A percentile compares a stretch with the other conserved stretches of the same genome.
Evolutionary conservation across 179 eudicot species (phyloP).

Genomic region (Actinidia chinensis): DNA sequence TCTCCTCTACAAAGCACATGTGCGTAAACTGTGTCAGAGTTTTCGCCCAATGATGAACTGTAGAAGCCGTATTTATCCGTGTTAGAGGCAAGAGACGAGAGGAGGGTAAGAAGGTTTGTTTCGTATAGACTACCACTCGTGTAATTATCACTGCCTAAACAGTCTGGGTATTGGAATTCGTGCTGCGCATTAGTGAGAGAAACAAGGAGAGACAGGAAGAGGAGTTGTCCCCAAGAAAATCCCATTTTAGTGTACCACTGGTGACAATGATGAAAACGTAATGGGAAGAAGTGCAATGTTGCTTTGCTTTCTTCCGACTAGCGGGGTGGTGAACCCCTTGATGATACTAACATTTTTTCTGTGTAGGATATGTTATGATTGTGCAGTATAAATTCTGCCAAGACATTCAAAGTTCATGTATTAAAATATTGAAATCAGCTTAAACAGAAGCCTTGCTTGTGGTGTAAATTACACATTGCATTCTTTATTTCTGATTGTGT

Average conservation of each 20-base stretch:
- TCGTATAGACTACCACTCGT: conserved; percentile 22
- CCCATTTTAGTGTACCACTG: not conserved
- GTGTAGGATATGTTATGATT: no score
- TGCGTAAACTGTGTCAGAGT: not conserved
- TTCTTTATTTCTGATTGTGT: no score
- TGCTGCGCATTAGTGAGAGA: conserved; percentile 8
- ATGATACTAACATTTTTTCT: no score
- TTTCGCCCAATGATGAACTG: conserved; percentile 1
- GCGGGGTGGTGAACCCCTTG: no score
- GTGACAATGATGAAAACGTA: not conserved
- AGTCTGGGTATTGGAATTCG: not conserved
- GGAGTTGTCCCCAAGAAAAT: not conserved
- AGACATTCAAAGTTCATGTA: no score
- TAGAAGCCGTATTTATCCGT: conserved; percentile 18
- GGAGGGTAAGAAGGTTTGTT: conserved; percentile 34
- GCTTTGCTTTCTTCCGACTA: not conserved
- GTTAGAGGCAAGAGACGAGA: conserved; percentile 24
- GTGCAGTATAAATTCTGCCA: no score
- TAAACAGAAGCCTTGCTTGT: no score
- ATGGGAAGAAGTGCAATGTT: not conserved
- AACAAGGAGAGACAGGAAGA: not conserved
- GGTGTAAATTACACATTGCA: no score
- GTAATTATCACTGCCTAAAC: conserved; percentile 14
- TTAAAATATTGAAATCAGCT: no score
- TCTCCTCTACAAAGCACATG: conserved; percentile 40